A percentile compares a stretch with the other conserved stretches of the same genome.
These are phyloP conservation scores for Phialophora tarda DNA, from an alignment of 2,329 filamentous ascomycete species.

Conservation along the genomic window DNA sequence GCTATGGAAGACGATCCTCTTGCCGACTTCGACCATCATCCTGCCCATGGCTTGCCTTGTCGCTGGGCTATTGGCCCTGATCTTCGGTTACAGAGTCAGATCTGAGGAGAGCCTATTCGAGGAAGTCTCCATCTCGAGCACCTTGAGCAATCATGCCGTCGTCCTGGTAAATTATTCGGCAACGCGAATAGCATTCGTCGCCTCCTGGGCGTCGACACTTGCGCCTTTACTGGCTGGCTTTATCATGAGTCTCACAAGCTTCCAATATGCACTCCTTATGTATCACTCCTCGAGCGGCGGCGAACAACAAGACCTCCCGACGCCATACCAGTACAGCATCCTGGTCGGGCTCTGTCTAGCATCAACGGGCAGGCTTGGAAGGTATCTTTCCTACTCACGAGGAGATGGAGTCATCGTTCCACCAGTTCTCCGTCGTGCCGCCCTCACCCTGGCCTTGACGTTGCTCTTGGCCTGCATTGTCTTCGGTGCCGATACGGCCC, in stretches of 20 bases:
- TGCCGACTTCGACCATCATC: constrained; percentile 33
- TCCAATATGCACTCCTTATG: constrained; percentile 27
- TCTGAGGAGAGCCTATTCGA: constrained; percentile 28
- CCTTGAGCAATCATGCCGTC: constrained; percentile 25
- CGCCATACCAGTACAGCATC: constrained; percentile 38
- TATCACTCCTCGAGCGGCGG: constrained; percentile 24
- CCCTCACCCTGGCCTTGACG: constrained; percentile 26
- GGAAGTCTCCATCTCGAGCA: constrained; percentile 25
- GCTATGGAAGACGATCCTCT: constrained; percentile 31
- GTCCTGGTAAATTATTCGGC: constrained; percentile 39
- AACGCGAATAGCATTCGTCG: constrained; percentile 37
- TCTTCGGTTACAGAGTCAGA: constrained; percentile 36
- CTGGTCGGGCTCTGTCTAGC: constrained; percentile 37
- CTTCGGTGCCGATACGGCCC: constrained; percentile 32
- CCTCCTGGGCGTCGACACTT: constrained; percentile 36
- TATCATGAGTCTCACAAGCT: constrained; percentile 35
- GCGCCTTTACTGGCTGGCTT: constrained; percentile 37
- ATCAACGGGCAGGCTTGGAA: constrained; percentile 33
- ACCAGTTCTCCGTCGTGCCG: constrained; percentile 33
- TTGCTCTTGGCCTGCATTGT: constrained; percentile 33
- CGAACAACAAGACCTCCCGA: constrained; percentile 33
- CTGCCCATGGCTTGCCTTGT: constrained; percentile 36
- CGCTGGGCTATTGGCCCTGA: constrained; percentile 32
- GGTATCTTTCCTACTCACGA: constrained; percentile 34
- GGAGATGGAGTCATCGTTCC: constrained; percentile 26